A percentile compares a stretch with the other conserved stretches of the same genome.
Evolutionary conservation across 73 alveolate genomes (phyloP).

Genomic region (Tetrahymena borealis): DNA sequence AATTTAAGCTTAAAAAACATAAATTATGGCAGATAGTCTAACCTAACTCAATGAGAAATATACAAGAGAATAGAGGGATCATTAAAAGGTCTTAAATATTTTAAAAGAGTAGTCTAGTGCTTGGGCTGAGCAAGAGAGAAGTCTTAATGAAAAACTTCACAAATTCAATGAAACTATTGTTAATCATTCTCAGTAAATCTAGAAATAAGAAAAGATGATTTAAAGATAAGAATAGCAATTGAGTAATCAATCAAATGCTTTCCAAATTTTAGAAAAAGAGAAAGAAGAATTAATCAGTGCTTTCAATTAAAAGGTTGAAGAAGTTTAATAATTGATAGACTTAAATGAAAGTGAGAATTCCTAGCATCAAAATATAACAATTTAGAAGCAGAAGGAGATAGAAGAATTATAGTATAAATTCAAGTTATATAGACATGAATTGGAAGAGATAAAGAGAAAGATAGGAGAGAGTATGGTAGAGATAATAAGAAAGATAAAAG

Average conservation of each 20-base stretch:
- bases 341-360: not conserved
- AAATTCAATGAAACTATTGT: not conserved
- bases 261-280: not conserved
- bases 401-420: not conserved
- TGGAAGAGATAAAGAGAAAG: not conserved
- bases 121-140: not conserved
- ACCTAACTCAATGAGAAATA: not conserved
- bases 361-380: not conserved
- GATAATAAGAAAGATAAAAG: not conserved
- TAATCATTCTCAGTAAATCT: not conserved
- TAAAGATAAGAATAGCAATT: not conserved
- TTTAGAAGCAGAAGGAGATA: not conserved
- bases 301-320: not conserved
- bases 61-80: not conserved
- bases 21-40: not conserved
- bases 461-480: not conserved
- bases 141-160: not conserved
- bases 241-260: not conserved
- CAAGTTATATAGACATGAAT: not conserved
- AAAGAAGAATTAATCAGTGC: not conserved
- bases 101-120: not conserved
- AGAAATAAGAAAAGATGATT: not conserved
- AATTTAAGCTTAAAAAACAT: not conserved
- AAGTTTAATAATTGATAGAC: not conserved
- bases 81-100: not conserved